Conservation (phyloP, 1,284 basidiomycete genomes). For the Leccinum angustisporum region DNA sequence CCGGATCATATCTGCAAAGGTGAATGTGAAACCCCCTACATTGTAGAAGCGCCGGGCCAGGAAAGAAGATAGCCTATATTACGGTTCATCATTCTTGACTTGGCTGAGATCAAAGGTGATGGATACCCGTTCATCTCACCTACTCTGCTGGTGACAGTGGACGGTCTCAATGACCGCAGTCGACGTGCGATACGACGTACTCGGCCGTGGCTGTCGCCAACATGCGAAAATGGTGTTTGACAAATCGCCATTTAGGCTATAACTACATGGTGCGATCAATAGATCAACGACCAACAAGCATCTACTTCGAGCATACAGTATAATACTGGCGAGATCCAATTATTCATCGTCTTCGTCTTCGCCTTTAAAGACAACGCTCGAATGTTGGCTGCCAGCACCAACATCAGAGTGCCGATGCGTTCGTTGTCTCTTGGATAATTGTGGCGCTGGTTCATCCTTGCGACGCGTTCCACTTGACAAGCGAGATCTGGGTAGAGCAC, state of each 20-base stretch:
- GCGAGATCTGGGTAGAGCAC: conserved; percentile 29
- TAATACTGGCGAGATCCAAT: not conserved
- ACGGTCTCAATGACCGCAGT: not conserved
- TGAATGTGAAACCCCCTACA: not conserved
- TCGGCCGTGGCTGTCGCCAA: not conserved
- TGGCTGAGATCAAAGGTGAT: not conserved
- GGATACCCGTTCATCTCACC: not conserved
- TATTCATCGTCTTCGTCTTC: conserved; percentile 23
- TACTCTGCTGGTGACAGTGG: not conserved
- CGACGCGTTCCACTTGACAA: not conserved
- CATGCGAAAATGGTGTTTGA: not conserved
- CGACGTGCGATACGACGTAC: not conserved
- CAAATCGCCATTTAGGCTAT: conserved; percentile 1
- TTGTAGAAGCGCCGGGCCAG: not conserved
- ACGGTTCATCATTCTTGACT: not conserved
- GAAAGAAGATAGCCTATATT: not conserved
- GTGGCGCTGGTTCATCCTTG: conserved; percentile 7
- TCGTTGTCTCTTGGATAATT: conserved; percentile 26
- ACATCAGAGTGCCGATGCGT: conserved; percentile 20
- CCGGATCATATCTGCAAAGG: not conserved
- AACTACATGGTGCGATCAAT: conserved; percentile 10
- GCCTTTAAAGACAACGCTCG: not conserved
- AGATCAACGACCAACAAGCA: not conserved
- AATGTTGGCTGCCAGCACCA: conserved; percentile 10
- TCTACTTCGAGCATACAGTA: not conserved